phyloP scores from a whole-genome alignment of 495 filamentous ascomycete genomes.

The Terfezia claveryi region DNA sequence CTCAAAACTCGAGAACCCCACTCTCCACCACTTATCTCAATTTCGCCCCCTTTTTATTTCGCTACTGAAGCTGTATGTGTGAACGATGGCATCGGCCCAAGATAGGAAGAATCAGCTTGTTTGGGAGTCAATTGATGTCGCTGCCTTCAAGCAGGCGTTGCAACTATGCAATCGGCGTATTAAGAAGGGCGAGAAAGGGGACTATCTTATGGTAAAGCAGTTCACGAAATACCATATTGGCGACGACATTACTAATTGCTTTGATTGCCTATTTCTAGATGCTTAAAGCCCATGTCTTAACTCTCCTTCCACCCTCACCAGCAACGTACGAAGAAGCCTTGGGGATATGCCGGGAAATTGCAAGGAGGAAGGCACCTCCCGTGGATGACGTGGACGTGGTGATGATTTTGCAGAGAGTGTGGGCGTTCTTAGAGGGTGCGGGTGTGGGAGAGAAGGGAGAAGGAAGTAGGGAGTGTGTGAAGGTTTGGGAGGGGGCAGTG shows the following conservation, averaged over 20 bases:
- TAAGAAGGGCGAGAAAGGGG: slow-evolving; percentile 36
- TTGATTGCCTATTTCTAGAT: slow-evolving; percentile 20
- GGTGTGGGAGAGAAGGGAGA: slow-evolving; percentile 8
- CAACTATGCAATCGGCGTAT: slow-evolving; percentile 37
- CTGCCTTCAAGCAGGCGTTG: slow-evolving; percentile 35
- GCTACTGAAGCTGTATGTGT: too few species aligned
- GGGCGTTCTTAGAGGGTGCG: slow-evolving; percentile 8
- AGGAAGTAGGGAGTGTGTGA: slow-evolving; percentile 6
- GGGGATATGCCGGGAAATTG: slow-evolving; percentile 6
- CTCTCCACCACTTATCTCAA: too few species aligned
- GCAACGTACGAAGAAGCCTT: slow-evolving; percentile 25
- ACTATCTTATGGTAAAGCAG: slow-evolving; percentile 14
- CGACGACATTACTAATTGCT: not conserved
- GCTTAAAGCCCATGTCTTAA: slow-evolving; percentile 32
- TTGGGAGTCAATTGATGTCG: slow-evolving; percentile 34
- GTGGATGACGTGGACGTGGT: slow-evolving; percentile 28
- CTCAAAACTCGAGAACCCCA: too few species aligned
- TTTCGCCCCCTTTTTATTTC: too few species aligned
- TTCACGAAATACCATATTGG: too few species aligned
- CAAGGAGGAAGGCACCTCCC: slow-evolving; percentile 24
- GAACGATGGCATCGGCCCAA: slow-evolving; percentile 20
- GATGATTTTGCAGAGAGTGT: slow-evolving; percentile 20
- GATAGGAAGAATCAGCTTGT: slow-evolving; percentile 36
- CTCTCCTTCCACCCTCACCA: slow-evolving; percentile 17
- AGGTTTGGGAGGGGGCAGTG: slow-evolving; percentile 35